Evolutionary conservation across 768 basidiomycete species (phyloP).

Genomic region (Arthromyces matolae): DNA sequence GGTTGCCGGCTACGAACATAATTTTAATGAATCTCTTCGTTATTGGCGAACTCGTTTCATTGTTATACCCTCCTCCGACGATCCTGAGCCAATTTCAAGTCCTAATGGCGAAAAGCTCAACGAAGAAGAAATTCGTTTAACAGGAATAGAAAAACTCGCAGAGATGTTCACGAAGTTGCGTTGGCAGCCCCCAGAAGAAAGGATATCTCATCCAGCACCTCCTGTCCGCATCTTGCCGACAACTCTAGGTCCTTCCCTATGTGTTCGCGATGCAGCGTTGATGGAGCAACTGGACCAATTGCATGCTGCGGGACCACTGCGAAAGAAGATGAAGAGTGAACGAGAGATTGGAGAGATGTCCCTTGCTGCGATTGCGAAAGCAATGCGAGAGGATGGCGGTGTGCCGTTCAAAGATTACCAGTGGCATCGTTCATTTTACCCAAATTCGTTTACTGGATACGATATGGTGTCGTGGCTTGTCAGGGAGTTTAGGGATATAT

Average conservation of each 20-base stretch:
- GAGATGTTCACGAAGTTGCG: constrained; percentile 83
- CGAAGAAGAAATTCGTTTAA: constrained; percentile 82
- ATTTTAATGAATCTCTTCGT: constrained; percentile 76
- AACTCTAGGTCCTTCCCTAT: constrained; percentile 77
- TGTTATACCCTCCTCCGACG: constrained; percentile 81
- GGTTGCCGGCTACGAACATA: constrained; percentile 76
- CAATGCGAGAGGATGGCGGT: constrained; percentile 83
- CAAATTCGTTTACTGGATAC: constrained; percentile 83
- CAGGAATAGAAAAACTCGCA: constrained; percentile 89
- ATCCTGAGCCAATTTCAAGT: constrained; percentile 51
- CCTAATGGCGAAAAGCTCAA: constrained; percentile 71
- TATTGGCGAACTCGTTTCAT: constrained; percentile 96
- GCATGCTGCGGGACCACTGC: constrained; percentile 67
- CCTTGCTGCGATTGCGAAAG: constrained; percentile 63
- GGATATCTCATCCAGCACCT: constrained; percentile 39
- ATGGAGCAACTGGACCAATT: constrained; percentile 80
- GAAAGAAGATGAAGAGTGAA: constrained; percentile 80
- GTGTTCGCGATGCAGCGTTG: constrained; percentile 73
- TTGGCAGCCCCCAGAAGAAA: constrained; percentile 68
- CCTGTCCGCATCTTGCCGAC: constrained; percentile 81
- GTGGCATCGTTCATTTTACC: constrained; percentile 75
- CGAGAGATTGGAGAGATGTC: constrained; percentile 67
- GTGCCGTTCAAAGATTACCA: constrained; percentile 79
- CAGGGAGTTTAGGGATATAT: constrained; percentile 87
- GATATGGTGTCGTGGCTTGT: constrained; percentile 91